These are phyloP conservation scores for Komagataella phaffii DNA, from an alignment of 805 yeast genomes.

Conservation along the genomic window DNA sequence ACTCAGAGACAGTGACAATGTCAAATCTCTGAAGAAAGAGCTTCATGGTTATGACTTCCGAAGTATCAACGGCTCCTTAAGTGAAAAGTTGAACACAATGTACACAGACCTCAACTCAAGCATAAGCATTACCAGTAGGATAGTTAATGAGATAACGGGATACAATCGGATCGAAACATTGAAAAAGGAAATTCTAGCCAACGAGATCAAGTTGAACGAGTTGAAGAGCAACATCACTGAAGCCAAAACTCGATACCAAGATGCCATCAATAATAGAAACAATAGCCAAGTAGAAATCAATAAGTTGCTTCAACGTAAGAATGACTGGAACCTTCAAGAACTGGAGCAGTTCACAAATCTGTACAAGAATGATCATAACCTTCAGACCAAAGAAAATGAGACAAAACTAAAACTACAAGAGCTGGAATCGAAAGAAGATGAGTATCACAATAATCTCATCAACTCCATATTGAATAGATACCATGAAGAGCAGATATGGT, in stretches of 20 bases:
- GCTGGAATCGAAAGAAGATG: constrained; percentile 54
- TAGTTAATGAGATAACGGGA: constrained; percentile 86
- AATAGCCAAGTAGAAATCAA: constrained; percentile 74
- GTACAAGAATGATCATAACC: constrained; percentile 68
- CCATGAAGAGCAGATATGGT: constrained; percentile 97
- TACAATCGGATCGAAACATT: constrained; percentile 68
- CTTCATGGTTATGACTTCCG: constrained; percentile 14
- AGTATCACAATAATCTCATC: constrained; percentile 52
- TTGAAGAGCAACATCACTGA: constrained; percentile 33
- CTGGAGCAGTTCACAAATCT: constrained; percentile 73
- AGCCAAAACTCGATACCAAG: constrained; percentile 37
- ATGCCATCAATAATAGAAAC: constrained; percentile 52
- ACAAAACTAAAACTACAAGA: constrained; percentile 33
- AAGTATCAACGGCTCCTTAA: constrained; percentile 9
- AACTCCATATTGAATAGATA: constrained; percentile 76
- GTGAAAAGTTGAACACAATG: constrained; percentile 31
- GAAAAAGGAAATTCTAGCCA: constrained; percentile 41
- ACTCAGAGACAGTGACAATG: constrained; percentile 18
- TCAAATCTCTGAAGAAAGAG: constrained; percentile 17
- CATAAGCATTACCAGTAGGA: constrained; percentile 43
- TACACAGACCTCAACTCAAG: constrained; percentile 44
- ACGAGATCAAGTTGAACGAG: constrained; percentile 37
- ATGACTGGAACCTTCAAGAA: constrained; percentile 68
- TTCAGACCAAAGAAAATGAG: constrained; percentile 44
- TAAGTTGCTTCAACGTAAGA: constrained; percentile 75